Percentiles rank a stretch among this genome's conserved stretches.
phyloP scores from a whole-genome alignment of 257 asterid genomes.

The Solanum chilense region DNA sequence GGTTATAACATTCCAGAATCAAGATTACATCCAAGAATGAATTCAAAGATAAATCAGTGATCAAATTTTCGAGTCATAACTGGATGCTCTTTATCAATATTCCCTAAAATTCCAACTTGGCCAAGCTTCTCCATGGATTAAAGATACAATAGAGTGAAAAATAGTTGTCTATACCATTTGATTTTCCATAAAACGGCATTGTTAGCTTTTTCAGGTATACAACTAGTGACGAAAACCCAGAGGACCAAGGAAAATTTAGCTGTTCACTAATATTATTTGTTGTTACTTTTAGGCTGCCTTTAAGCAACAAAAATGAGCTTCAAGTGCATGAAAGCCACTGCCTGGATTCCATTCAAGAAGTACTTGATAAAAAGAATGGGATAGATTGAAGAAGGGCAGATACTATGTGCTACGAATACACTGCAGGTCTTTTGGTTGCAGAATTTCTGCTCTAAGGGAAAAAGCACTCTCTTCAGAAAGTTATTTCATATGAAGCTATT shows the following conservation, averaged over 20 bases:
- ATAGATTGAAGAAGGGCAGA: neutral
- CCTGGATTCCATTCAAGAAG: neutral
- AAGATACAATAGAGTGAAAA: neutral
- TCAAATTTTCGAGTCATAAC: neutral
- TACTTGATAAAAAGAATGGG: neutral
- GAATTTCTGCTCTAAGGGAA: neutral
- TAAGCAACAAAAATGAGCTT: neutral
- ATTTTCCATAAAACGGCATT: neutral
- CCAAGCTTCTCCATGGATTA: neutral
- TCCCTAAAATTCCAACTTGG: neutral
- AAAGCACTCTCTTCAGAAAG: neutral
- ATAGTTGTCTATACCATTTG: neutral
- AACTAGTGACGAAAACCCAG: neutral
- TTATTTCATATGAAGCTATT: neutral
- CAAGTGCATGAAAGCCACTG: neutral
- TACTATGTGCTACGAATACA: neutral
- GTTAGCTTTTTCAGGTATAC: neutral
- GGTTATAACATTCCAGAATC: slow-evolving; percentile 1
- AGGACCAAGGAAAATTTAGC: neutral
- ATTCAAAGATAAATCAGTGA: neutral
- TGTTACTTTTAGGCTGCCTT: neutral
- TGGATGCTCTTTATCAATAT: neutral
- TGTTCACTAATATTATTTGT: neutral
- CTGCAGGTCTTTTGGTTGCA: neutral
- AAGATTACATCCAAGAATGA: neutral